A percentile compares a stretch with the other conserved stretches of the same genome.
phyloP scores from a whole-genome alignment of 2,329 filamentous ascomycete species.

The Beauveria australis region DNA sequence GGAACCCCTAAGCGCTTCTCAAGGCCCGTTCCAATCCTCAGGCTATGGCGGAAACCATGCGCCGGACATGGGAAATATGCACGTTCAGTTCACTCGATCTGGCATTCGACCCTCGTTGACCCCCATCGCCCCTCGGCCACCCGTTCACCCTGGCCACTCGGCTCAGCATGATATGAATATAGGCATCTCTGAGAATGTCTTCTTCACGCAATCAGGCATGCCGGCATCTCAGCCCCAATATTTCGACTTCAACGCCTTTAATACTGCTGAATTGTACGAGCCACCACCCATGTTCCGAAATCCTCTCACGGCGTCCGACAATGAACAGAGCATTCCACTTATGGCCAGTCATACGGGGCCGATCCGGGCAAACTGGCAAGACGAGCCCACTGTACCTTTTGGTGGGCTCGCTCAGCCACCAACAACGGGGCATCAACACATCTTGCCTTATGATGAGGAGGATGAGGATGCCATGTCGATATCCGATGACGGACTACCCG shows the following conservation, averaged over 20 bases:
- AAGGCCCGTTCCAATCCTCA: slow-evolving; percentile 7
- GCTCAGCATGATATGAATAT: not conserved
- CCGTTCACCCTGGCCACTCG: not conserved
- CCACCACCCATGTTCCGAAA: not conserved
- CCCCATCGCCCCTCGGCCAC: slow-evolving; percentile 32
- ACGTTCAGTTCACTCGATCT: not conserved
- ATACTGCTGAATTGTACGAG: not conserved
- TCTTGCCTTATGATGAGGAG: slow-evolving; percentile 4
- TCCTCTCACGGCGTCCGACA: not conserved
- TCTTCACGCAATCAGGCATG: slow-evolving; percentile 5
- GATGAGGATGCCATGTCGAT: slow-evolving; percentile 12
- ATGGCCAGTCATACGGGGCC: not conserved
- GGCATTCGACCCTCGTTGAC: slow-evolving; percentile 25
- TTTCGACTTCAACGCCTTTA: slow-evolving; percentile 7
- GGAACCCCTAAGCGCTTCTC: slow-evolving; percentile 49
- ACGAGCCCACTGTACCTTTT: not conserved
- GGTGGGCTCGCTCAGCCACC: not conserved
- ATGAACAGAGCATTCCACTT: not conserved
- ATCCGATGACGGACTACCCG: slow-evolving; percentile 10
- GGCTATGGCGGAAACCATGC: slow-evolving; percentile 4
- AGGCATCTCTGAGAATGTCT: slow-evolving; percentile 1
- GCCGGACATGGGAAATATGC: slow-evolving; percentile 22
- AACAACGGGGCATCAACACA: not conserved
- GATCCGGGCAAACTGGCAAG: not conserved
- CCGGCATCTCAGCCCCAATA: not conserved